Base-by-base conservation (phyloP, 169 alveolate genomes). In the Plasmodium cynomolgi region DNA sequence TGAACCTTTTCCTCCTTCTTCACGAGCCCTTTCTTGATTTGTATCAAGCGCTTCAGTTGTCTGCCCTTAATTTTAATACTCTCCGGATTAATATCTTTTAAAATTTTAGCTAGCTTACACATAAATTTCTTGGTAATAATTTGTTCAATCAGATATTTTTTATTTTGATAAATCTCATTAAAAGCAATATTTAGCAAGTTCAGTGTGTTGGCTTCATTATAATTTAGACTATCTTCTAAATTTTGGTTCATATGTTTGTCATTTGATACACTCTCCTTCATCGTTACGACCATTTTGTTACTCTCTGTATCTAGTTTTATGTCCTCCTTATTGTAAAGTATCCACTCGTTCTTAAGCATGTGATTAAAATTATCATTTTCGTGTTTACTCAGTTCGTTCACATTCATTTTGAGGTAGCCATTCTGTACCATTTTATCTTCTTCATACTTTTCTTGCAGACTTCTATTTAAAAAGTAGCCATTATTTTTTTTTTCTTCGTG, bases 151-250 rank as follows among this genome's bases (percentile, higher is more conserved):
- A 91, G 37, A 37, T 56, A 15, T 72, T 91, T 82, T 72, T 91
- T 91, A 91, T 73, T 71, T 20, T 47, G 26, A 47, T 37, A 91
- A 23, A 91, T 81, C 41, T 91, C 95, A 41, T 91, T 91, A 91
- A 91, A 91, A 17, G 92, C 91, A 72, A 91, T 81, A 13, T 82
- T 81, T 91, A 91, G 75, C 77, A 91, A 82, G 77, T 91, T 81
- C 47, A 81, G 29, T 1, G 95, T 91, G 56, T 56, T 91, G 26
- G 95, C 92, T 81, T 91, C 95, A 91, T 82, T 91, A 91, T 91
- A 91, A 58, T 91, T 91, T 72, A 91, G 62, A 41, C 92, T 91
- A 41, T 91, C 92, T 47, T 91, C 95, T 72, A 91, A 50, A 91
- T 91, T 91, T 17, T 75, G 81, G 75, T 91, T 91, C 17, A 82